These are phyloP conservation scores for Xerocomellus chrysenteron DNA, from an alignment of 768 basidiomycete genomes.

Conservation along the genomic window DNA sequence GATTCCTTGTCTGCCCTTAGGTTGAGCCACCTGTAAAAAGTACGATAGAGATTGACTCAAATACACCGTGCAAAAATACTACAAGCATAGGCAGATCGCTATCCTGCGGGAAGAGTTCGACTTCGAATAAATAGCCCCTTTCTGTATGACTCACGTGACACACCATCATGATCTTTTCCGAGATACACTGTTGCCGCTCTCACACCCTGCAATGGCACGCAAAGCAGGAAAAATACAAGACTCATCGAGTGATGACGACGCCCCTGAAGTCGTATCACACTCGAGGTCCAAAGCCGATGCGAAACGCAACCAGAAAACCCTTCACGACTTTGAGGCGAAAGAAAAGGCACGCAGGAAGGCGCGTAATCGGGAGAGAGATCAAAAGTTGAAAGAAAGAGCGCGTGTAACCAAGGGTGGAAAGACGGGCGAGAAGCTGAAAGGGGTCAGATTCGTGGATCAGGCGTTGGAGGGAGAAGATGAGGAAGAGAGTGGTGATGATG, in stretches of 20 bases:
- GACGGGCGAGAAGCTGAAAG: slow-evolving; percentile 15
- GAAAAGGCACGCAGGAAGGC: slow-evolving; percentile 44
- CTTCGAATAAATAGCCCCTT: neutral
- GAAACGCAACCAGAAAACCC: slow-evolving; percentile 36
- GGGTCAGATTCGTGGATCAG: slow-evolving; percentile 10
- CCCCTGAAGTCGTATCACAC: slow-evolving; percentile 52
- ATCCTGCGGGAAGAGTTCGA: no score
- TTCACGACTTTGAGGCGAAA: slow-evolving; percentile 36
- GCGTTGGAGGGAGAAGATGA: slow-evolving; percentile 18
- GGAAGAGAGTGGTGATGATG: slow-evolving; percentile 26
- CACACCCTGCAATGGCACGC: slow-evolving; percentile 14
- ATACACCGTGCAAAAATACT: no score
- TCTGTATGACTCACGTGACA: neutral
- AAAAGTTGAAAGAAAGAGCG: slow-evolving; percentile 49
- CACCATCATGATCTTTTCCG: neutral
- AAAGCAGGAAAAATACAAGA: slow-evolving; percentile 16
- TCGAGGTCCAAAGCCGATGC: slow-evolving; percentile 43
- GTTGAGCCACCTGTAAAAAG: no score
- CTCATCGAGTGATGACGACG: slow-evolving; percentile 39
- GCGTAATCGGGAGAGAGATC: slow-evolving; percentile 48
- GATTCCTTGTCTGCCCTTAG: no score
- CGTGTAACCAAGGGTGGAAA: slow-evolving; percentile 17
- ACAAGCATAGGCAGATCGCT: no score
- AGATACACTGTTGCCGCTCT: no score
- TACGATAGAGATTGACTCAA: no score